These are phyloP conservation scores for Gaultheria prostrata DNA, from an alignment of 148 eudicot genomes.

Conservation along the genomic window DNA sequence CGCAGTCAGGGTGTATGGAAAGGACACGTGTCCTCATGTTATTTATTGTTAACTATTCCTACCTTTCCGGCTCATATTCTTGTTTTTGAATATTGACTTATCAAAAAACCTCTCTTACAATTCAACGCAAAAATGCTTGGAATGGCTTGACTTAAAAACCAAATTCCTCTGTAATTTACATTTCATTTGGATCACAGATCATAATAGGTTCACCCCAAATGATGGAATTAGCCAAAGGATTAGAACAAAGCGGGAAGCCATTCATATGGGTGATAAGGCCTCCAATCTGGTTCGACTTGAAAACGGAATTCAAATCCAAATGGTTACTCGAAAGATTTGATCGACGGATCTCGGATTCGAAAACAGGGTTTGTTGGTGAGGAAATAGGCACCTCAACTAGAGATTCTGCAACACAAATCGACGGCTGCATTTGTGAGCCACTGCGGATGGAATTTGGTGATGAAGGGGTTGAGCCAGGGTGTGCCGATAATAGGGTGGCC, in stretches of 20 bases:
- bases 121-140: constrained; percentile 32
- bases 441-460: constrained; percentile 65
- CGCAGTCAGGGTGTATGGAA: too few species aligned
- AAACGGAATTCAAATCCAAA: constrained; percentile 42
- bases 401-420: constrained; percentile 55
- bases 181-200: constrained; percentile 87
- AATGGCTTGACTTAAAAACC: constrained; percentile 50
- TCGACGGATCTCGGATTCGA: constrained; percentile 25
- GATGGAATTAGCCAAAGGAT: constrained; percentile 72
- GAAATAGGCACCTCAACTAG: constrained; percentile 68
- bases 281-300: constrained; percentile 51
- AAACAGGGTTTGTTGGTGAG: constrained; percentile 47
- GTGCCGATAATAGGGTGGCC: constrained; percentile 68
- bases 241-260: constrained; percentile 53
- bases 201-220: constrained; percentile 56
- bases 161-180: constrained; percentile 51
- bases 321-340: constrained; percentile 69
- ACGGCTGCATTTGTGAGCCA: constrained; percentile 58
- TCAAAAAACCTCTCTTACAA: too few species aligned
- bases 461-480: constrained; percentile 72
- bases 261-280: constrained; percentile 85
- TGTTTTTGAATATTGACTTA: too few species aligned
- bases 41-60: too few species aligned
- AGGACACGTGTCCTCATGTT: too few species aligned
- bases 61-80: too few species aligned